Evolutionary conservation across 495 filamentous ascomycete species (phyloP).

Genomic region (Evernia prunastri): DNA sequence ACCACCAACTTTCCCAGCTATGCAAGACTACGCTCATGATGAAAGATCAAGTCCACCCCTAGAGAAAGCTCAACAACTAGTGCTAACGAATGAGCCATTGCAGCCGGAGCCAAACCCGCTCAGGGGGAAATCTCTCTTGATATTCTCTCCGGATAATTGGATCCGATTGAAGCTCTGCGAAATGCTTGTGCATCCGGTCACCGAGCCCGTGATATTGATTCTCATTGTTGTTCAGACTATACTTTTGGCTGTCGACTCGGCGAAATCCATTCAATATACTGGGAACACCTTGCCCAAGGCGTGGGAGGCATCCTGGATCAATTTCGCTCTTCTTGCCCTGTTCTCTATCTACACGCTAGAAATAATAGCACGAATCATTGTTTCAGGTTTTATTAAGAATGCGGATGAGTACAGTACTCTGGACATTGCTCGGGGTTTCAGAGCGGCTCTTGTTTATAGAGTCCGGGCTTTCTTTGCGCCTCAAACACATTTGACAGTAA

Average conservation of each 20-base stretch:
- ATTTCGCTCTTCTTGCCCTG: conserved; percentile 72
- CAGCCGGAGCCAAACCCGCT: conserved; percentile 68
- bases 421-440: conserved; percentile 62
- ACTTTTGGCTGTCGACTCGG: conserved; percentile 74
- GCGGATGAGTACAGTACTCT: conserved; percentile 77
- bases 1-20: conserved; percentile 52
- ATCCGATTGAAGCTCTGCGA: conserved; percentile 73
- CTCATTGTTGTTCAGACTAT: conserved; percentile 86
- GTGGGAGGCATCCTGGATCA: conserved; percentile 67
- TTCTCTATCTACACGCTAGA: conserved; percentile 92
- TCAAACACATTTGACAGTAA: conserved; percentile 61
- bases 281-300: conserved; percentile 35
- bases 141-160: conserved; percentile 71
- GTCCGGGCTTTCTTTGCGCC: conserved; percentile 71
- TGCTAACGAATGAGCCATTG: conserved; percentile 30
- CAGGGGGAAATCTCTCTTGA: conserved; percentile 75
- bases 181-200: conserved; percentile 78
- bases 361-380: conserved; percentile 70
- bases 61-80: conserved; percentile 36
- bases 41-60: conserved; percentile 41
- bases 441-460: conserved; percentile 66
- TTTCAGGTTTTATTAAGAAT: conserved; percentile 89
- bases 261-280: conserved; percentile 53
- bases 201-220: conserved; percentile 79
- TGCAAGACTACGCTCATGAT: conserved; percentile 50